A percentile compares a stretch with the other conserved stretches of the same genome.
Conservation (phyloP, 2,329 filamentous ascomycete genomes). For the Penicillium expansum region DNA sequence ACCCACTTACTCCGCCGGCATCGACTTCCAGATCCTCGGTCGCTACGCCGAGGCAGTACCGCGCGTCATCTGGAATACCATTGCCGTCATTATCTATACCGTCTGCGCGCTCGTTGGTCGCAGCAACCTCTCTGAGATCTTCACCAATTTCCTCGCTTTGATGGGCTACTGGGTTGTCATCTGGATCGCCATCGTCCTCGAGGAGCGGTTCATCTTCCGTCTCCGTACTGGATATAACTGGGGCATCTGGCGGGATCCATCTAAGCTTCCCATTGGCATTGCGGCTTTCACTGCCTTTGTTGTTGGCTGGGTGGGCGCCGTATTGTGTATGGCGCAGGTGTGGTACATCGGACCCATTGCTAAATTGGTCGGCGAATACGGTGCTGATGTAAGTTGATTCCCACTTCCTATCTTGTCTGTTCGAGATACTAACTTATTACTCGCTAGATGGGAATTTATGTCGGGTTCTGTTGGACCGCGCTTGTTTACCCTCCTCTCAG, state of each 20-base stretch:
- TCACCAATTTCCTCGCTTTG: slow-evolving; percentile 66
- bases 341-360: slow-evolving; percentile 68
- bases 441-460: slow-evolving; percentile 55
- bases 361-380: slow-evolving; percentile 55
- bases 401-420: not conserved
- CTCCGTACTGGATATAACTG: slow-evolving; percentile 55
- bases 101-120: slow-evolving; percentile 64
- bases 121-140: slow-evolving; percentile 60
- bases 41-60: slow-evolving; percentile 58
- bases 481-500: slow-evolving; percentile 57
- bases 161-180: slow-evolving; percentile 71
- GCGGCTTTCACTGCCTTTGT: slow-evolving; percentile 62
- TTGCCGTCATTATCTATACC: slow-evolving; percentile 61
- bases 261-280: slow-evolving; percentile 60
- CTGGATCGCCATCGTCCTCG: slow-evolving; percentile 59
- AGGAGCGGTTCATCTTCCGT: slow-evolving; percentile 63
- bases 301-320: slow-evolving; percentile 63
- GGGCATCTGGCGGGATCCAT: slow-evolving; percentile 58
- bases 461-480: slow-evolving; percentile 59
- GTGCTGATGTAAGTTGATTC: slow-evolving; percentile 52
- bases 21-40: slow-evolving; percentile 67
- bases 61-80: slow-evolving; percentile 62
- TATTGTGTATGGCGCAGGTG: slow-evolving; percentile 67
- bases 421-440: slow-evolving; percentile 14
- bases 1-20: slow-evolving; percentile 62